A percentile compares a stretch with the other conserved stretches of the same genome.
These are phyloP conservation scores for Canna indica DNA, from an alignment of 176 grass and related monocot species.

Conservation along the genomic window DNA sequence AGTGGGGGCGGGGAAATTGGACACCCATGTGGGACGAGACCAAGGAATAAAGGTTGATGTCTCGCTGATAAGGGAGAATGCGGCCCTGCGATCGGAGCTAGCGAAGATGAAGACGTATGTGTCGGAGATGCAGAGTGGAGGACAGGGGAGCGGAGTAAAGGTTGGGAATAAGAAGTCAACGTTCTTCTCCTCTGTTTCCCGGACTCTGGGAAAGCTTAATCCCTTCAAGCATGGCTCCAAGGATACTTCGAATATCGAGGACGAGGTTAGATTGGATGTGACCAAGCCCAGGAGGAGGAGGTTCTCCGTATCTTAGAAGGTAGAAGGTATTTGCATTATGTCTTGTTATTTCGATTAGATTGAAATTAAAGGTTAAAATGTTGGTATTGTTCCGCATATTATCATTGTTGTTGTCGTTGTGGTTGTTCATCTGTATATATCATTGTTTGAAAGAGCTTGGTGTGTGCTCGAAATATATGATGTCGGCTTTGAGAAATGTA, in stretches of 20 bases:
- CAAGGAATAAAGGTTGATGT: constrained; percentile 32
- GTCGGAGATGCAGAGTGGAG: constrained; percentile 29
- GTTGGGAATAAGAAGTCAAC: constrained; percentile 26
- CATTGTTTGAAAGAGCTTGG: too few species aligned
- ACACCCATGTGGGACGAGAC: background rate
- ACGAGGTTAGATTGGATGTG: background rate
- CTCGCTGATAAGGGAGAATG: constrained; percentile 61
- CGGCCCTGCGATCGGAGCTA: constrained; percentile 47
- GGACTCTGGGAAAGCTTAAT: constrained; percentile 61
- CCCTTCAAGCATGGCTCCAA: constrained; percentile 66
- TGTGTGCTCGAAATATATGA: too few species aligned
- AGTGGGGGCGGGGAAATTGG: constrained; percentile 16
- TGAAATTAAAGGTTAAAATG: too few species aligned
- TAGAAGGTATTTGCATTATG: too few species aligned
- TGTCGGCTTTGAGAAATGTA: too few species aligned
- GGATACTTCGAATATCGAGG: constrained; percentile 39
- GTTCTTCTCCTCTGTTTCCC: constrained; percentile 59
- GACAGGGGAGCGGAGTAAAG: constrained; percentile 12
- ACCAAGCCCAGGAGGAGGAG: constrained; percentile 61
- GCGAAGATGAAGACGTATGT: constrained; percentile 45
- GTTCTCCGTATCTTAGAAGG: constrained; percentile 45
- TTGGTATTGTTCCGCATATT: too few species aligned
- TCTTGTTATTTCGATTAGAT: too few species aligned
- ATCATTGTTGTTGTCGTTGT: too few species aligned
- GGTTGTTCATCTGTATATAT: too few species aligned